Evolutionary conservation across 2,329 filamentous ascomycete species (phyloP).

Genomic region (Didymella segeticola): DNA sequence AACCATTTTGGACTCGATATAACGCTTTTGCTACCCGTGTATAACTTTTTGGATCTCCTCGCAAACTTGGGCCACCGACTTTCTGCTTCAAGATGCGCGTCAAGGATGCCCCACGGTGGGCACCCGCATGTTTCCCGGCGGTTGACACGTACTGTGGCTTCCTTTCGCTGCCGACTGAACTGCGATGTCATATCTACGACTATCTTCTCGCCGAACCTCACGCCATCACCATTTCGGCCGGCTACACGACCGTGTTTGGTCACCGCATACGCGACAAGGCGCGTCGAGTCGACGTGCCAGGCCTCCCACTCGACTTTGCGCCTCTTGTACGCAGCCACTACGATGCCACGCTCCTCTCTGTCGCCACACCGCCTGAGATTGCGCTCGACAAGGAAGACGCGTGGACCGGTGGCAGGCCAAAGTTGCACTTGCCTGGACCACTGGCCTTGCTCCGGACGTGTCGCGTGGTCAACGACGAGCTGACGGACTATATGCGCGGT

Average conservation of each 20-base stretch:
- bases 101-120: constrained; percentile 12
- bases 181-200: constrained; percentile 53
- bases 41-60: constrained; percentile 5
- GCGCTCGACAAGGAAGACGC: constrained; percentile 20
- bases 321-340: constrained; percentile 42
- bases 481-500: constrained; percentile 41
- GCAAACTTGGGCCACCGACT: not conserved
- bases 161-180: constrained; percentile 46
- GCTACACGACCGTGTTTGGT: constrained; percentile 39
- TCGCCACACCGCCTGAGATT: constrained; percentile 33
- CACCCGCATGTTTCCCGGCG: constrained; percentile 1
- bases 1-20: not conserved
- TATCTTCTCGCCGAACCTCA: constrained; percentile 47
- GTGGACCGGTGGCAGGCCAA: constrained; percentile 13
- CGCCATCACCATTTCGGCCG: constrained; percentile 50
- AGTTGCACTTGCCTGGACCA: constrained; percentile 29
- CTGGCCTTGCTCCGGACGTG: constrained; percentile 40
- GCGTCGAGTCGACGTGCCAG: constrained; percentile 38
- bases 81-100: constrained; percentile 8
- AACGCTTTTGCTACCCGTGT: constrained; percentile 1
- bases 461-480: constrained; percentile 45
- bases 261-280: constrained; percentile 36
- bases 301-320: constrained; percentile 48
- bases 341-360: constrained; percentile 43
- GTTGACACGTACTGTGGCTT: constrained; percentile 21